A percentile compares a stretch with the other conserved stretches of the same genome.
Evolutionary conservation across 495 filamentous ascomycete species (phyloP).

Genomic region (Aspergillus incahuasiensis): DNA sequence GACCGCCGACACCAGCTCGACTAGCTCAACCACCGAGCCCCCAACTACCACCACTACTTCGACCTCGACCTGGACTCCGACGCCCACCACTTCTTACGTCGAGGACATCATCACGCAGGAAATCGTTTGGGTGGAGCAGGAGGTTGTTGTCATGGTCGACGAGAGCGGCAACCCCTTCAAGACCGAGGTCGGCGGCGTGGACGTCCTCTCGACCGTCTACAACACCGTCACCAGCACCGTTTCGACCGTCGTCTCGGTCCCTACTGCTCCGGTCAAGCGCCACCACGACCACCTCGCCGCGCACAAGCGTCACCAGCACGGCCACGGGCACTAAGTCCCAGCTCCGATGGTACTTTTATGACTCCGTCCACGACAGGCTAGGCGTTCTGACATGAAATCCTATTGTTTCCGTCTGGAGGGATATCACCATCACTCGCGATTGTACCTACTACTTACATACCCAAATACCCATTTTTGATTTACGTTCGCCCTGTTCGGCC

Average conservation of each 20-base stretch:
- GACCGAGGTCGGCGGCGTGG: conserved; percentile 21
- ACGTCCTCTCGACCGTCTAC: conserved; percentile 20
- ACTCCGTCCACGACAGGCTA: not conserved
- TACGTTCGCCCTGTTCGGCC: conserved; percentile 1
- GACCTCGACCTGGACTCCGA: conserved; percentile 18
- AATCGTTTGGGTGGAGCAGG: conserved; percentile 33
- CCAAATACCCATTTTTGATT: not conserved
- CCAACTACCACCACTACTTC: conserved; percentile 2
- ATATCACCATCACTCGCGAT: not conserved
- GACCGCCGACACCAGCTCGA: not conserved
- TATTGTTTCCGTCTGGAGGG: not conserved
- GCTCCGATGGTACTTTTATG: not conserved
- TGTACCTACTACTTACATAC: not conserved
- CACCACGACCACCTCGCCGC: conserved; percentile 18
- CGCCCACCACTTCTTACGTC: conserved; percentile 24
- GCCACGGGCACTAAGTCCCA: conserved; percentile 5
- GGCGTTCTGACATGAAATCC: conserved; percentile 5
- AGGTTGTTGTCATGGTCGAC: conserved; percentile 36
- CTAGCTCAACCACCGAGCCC: conserved; percentile 1
- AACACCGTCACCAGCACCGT: conserved; percentile 10
- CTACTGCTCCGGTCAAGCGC: conserved; percentile 19
- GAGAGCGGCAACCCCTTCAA: conserved; percentile 20
- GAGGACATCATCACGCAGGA: conserved; percentile 28
- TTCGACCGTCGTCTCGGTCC: conserved; percentile 25
- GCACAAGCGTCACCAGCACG: conserved; percentile 23